Evolutionary conservation across 2,329 filamentous ascomycete species (phyloP).

Genomic region (Ambrosiella xylebori): DNA sequence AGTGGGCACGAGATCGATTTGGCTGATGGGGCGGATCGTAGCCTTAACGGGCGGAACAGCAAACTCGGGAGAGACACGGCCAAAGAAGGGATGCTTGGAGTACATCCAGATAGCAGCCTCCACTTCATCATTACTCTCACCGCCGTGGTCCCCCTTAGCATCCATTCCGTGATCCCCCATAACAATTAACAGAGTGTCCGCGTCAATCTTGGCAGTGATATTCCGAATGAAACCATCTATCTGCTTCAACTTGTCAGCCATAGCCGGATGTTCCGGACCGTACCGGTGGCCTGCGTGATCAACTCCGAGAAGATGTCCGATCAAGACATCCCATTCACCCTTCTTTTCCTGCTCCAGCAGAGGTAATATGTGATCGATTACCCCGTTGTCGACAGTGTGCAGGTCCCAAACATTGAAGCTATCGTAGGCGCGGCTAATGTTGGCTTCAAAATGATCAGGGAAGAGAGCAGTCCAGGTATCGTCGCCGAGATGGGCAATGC

Average conservation of each 20-base stretch:
- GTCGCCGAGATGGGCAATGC: slow-evolving; percentile 85
- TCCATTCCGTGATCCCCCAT: slow-evolving; percentile 99
- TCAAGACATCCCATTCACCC: slow-evolving; percentile 76
- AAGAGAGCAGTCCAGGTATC: slow-evolving; percentile 94
- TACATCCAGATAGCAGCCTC: slow-evolving; percentile 98
- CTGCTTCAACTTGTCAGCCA: slow-evolving; percentile 76
- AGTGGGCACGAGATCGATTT: slow-evolving; percentile 93
- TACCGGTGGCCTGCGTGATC: slow-evolving; percentile 96
- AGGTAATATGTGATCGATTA: slow-evolving; percentile 78
- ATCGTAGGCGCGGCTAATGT: slow-evolving; percentile 77
- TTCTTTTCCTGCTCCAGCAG: slow-evolving; percentile 49
- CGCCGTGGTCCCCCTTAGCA: slow-evolving; percentile 90
- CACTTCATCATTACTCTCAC: slow-evolving; percentile 90
- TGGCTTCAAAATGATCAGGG: slow-evolving; percentile 77
- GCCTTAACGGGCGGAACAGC: slow-evolving; percentile 47
- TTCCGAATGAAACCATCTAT: slow-evolving; percentile 71
- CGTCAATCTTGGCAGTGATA: slow-evolving; percentile 56
- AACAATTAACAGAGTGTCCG: slow-evolving; percentile 74
- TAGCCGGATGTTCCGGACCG: slow-evolving; percentile 79
- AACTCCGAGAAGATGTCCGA: slow-evolving; percentile 86
- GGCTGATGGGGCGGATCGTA: slow-evolving; percentile 57
- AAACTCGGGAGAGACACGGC: slow-evolving; percentile 48
- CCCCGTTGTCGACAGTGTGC: slow-evolving; percentile 91
- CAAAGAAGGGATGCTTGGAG: slow-evolving; percentile 72
- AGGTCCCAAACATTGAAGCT: slow-evolving; percentile 98